Base-by-base conservation (phyloP, 2,329 filamentous ascomycete species). In the Pyrenophora teres region DNA sequence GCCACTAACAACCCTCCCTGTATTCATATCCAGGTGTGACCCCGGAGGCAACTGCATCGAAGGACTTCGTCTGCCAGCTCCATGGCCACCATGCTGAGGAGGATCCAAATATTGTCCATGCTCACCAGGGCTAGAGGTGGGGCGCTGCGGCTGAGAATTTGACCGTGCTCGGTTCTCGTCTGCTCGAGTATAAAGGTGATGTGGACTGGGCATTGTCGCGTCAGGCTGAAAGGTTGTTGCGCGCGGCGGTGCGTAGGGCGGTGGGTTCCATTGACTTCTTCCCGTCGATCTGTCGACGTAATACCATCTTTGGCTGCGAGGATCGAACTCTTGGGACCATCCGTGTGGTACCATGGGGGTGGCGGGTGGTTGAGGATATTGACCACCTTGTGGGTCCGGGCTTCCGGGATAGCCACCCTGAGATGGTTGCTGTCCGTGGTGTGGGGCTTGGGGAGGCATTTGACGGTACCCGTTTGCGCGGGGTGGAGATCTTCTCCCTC, bases 291-390 rank as follows among this genome's bases (percentile, higher is more conserved):
- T 74, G 66, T 88, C 83, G 53, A 83, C 77, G 63, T 86, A 89
- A 72, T 83, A 88, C 75, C 82, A 87, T 47, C 82, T 81, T 64
- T 85, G 81, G 47, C 78, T 75, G 45, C 75, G 77, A 42, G 81
- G 78, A 61, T 89, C 85, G 69, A 80, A 88, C 68, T 86, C 81
- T 16, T 83, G 77, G 25, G 76, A 73, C 86, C 86, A 88, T 57
- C 85, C 85, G 9, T 56, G 54, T 1, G 66, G 64, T 40, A 25
- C 76, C 65, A 7, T 84, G 76, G 12, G 30, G 13, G n/a, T 46
- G 51, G 54, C 10, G 51, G 52, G 16, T 58, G 62, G 16, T 60
- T 57, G 10, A 62, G 37, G 59, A n/a, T 62, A 60, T 36, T 41
- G 50, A 49, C 42, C 46, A 35, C 8, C 47, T 41, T 36, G 46